Percentiles rank a stretch among this genome's conserved stretches.
phyloP scores from a whole-genome alignment of 2,329 filamentous ascomycete species.

The Pyrenophora graminea region DNA sequence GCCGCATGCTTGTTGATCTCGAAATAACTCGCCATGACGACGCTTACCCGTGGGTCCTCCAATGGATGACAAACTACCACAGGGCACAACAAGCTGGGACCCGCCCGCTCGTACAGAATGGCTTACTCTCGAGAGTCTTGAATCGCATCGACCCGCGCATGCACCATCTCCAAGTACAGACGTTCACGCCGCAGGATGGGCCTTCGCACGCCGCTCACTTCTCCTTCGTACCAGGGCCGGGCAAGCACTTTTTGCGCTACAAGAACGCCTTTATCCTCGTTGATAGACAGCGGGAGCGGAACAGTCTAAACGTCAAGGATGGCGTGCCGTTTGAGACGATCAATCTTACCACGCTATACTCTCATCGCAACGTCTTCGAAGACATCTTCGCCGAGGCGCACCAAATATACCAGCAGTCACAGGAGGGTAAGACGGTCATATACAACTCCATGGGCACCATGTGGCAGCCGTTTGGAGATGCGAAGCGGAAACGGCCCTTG shows the following conservation, averaged over 20 bases:
- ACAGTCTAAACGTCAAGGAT: constrained; percentile 72
- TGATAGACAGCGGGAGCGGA: constrained; percentile 81
- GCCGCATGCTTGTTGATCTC: constrained; percentile 88
- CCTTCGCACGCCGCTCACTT: constrained; percentile 79
- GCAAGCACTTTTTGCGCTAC: constrained; percentile 84
- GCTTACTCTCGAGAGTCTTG: constrained; percentile 59
- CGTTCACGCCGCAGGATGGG: constrained; percentile 65
- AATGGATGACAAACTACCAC: constrained; percentile 89
- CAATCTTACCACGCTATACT: constrained; percentile 87
- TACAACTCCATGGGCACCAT: constrained; percentile 83
- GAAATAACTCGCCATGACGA: constrained; percentile 94
- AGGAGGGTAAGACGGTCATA: constrained; percentile 91
- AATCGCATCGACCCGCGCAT: constrained; percentile 63
- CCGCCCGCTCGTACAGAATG: constrained; percentile 33
- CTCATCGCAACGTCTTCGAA: constrained; percentile 86
- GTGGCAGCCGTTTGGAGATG: constrained; percentile 83
- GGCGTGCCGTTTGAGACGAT: constrained; percentile 94
- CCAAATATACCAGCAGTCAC: constrained; percentile 73
- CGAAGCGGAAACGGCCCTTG: constrained; percentile 83
- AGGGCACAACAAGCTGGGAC: constrained; percentile 59
- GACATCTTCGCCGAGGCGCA: constrained; percentile 88
- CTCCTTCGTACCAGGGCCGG: constrained; percentile 87
- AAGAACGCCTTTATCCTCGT: constrained; percentile 86
- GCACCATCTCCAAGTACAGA: constrained; percentile 68
- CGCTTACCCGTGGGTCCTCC: constrained; percentile 90